Base-by-base conservation (phyloP, 768 basidiomycete genomes). In the Kwoniella sp. region DNA sequence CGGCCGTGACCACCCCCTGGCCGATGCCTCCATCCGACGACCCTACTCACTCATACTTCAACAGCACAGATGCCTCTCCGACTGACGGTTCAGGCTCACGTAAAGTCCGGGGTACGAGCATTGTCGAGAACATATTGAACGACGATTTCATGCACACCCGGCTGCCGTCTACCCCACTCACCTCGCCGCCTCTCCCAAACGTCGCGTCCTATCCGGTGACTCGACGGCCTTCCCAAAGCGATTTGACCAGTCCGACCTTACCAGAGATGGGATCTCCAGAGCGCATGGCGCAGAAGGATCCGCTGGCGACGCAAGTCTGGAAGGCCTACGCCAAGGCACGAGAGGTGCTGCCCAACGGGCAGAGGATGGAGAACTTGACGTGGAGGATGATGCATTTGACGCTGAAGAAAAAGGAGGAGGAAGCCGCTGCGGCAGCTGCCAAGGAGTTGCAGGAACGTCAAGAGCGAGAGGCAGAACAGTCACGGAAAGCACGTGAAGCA, bases 341-440 rank as follows among this genome's bases (percentile, higher is more conserved):
- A 76, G 87, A 86, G n/a, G 81, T 80, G 27, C 76, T 93, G 50
- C 90, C 92, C 26, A 89, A 93, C 69, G 89, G 87, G 0, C 88
- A 91, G 75, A 78, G 92, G 67, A 91, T 99, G 89, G 95, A 98
- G 77, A 98, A 96, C 70, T 74, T 98, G 48, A 95, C 92, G 0
- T 96, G 93, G 93, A 78, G 95, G 53, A 88, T 98, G 90, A 96
- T 96, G 92, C 87, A 91, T 22, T 78, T 99, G 70, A 89, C 88
- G 11, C 77, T 99, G 50, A 86, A 86, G 79, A 93, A 87, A 80
- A 57, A 65, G 31, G 62, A 68, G 23, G 69, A 73, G n/a, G 45
- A 57, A 33, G 46, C 46, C 5, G 48, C 48, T 19, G 37, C 38
- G 3, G 39, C 25, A n/a, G 48, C 48, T 31, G 48, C 48, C 3